phyloP scores from a whole-genome alignment of 768 basidiomycete genomes.

The Tricholoma sp. region DNA sequence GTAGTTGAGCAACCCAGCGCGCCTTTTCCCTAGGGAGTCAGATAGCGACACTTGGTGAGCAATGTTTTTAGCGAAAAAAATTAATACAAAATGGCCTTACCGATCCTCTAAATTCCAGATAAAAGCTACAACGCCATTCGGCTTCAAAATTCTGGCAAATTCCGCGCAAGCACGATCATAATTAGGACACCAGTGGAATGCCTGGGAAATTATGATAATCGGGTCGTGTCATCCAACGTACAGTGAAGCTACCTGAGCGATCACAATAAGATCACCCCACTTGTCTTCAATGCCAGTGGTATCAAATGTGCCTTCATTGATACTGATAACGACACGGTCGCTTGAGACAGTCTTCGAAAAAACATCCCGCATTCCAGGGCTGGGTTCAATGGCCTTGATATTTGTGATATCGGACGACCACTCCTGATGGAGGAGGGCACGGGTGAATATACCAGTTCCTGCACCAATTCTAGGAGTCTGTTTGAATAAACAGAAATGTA shows the following conservation, averaged over 20 bases:
- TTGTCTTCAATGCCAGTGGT: constrained; percentile 51
- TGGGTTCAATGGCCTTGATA: constrained; percentile 77
- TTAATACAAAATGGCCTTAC: constrained; percentile 24
- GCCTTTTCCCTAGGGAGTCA: constrained; percentile 43
- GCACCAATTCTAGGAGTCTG: constrained; percentile 60
- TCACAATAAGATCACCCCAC: constrained; percentile 74
- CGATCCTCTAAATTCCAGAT: constrained; percentile 93
- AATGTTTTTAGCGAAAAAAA: neutral
- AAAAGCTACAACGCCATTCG: constrained; percentile 61
- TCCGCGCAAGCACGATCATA: constrained; percentile 67
- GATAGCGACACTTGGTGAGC: neutral
- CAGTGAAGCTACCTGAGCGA: constrained; percentile 55
- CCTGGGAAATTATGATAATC: constrained; percentile 36
- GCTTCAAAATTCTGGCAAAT: constrained; percentile 77
- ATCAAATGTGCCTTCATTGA: constrained; percentile 69
- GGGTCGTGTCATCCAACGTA: neutral
- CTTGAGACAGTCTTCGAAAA: constrained; percentile 57
- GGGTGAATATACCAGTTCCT: constrained; percentile 88
- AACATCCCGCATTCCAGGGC: constrained; percentile 75
- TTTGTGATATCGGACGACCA: constrained; percentile 46
- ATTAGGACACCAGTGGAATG: constrained; percentile 92
- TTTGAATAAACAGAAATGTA: neutral
- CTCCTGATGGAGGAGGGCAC: constrained; percentile 66
- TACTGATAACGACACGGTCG: constrained; percentile 40
- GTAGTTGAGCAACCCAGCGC: constrained; percentile 69